phyloP scores from a whole-genome alignment of 768 basidiomycete genomes.

The Calocera cornea region DNA sequence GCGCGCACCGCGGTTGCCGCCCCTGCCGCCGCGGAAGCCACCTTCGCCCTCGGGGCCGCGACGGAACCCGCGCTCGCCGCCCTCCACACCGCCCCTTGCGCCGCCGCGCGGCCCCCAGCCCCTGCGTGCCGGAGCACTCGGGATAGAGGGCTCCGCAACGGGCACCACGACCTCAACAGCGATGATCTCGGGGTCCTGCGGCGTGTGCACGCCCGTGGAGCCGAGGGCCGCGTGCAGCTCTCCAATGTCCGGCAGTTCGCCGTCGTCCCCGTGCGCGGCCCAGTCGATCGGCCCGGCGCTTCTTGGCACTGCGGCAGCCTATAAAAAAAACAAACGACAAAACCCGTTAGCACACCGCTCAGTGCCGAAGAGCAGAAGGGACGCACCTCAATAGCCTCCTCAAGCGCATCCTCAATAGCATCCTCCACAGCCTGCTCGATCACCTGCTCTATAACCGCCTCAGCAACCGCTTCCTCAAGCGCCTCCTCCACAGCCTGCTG shows the following conservation, averaged over 20 bases:
- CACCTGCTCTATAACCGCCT: not conserved
- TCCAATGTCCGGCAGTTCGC: not conserved
- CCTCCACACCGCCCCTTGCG: not conserved
- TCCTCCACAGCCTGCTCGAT: not conserved
- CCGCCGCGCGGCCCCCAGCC: not conserved
- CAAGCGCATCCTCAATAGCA: not conserved
- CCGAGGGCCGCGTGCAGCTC: slow-evolving; percentile 2
- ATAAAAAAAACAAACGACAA: no score
- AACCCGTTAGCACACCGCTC: no score
- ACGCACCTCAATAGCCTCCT: not conserved
- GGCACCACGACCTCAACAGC: not conserved
- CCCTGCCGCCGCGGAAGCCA: no score
- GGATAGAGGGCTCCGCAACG: not conserved
- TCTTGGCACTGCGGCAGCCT: not conserved
- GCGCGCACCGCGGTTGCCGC: not conserved
- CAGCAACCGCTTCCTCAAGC: not conserved
- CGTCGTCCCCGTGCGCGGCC: not conserved
- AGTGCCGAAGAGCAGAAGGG: no score
- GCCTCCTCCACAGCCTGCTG: not conserved
- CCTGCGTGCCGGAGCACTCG: not conserved
- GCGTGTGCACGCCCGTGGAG: not conserved
- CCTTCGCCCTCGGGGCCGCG: no score
- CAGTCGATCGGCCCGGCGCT: not conserved
- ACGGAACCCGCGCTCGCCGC: not conserved
- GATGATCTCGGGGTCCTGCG: not conserved